Evolutionary conservation across 2,329 filamentous ascomycete genomes (phyloP), one percentile per base, ranked within the genome.

Genomic region (Penicillium corylophilum): DNA sequence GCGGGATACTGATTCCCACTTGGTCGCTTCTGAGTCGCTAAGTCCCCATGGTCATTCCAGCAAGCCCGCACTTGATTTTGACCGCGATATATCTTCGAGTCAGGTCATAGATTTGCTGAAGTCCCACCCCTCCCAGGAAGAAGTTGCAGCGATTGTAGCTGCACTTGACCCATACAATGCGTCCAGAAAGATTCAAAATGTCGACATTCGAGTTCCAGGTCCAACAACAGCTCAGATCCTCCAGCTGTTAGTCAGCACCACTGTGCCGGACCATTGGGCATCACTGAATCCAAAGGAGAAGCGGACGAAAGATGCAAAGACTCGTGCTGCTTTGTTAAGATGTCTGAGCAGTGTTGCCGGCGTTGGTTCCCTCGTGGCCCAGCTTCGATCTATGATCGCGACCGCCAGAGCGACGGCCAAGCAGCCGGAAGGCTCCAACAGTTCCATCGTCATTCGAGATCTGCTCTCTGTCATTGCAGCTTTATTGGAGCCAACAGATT

Each of bases 211-310:
- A 40, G 70, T 76, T 2, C 86, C 90, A 3, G 81, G 81, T 28
- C 85, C 92, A 1, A 74, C 83, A 54, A 82, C 85, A 50, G 85
- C 90, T 18, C 88, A 91, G 61, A 82, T 96, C 28, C 77, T 93
- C 46, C 86, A 91, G 64, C 75, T 83, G 3, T 74, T 99, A 31
- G 84, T 95, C 52, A 85, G 82, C 15, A 82, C 85, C 28, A 91
- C 88, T 23, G 76, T 90, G 7, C 88, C 89, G 1, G 89, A 92
- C 65, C 95, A 93, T 71, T 97, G 94, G 93, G 67, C 77, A 3
- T 64, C 83, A 8, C 65, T 93, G 15, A 72, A 77, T 33, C 53
- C 62, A 35, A 57, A 57, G 42, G 54, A 47, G 15, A 61, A 50
- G 41, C 55, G 48, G 28, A 18, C 46, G 13, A 61, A 56, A 44